Base-by-base conservation (phyloP, 306 rosid species). In the Prunus armeniaca region DNA sequence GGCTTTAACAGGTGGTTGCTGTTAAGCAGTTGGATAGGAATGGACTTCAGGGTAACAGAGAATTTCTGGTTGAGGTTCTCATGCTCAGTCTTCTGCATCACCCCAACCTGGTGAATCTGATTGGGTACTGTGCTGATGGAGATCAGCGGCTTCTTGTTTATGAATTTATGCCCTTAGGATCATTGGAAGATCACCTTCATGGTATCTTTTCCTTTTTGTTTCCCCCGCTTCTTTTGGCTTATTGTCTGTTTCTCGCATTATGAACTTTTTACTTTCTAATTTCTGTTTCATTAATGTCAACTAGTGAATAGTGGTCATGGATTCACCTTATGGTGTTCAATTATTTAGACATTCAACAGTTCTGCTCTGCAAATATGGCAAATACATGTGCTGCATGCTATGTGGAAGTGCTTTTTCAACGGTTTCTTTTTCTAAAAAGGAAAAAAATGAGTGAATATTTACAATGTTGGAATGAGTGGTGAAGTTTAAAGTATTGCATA, bases 51-150 rank as follows among this genome's bases (percentile, higher is more conserved):
- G 98, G 98, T 61, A 93, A 91, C 77, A 82, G 98, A 74, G 98
- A 93, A 78, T 93, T 93, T 84, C 86, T 93, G 25, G 98, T 93
- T 24, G 97, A 93, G 84, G 97, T 93, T 76, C 96, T 93, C 78
- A 93, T 93, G 97, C 96, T 93, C 69, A 93, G 97, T 82, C 97
- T 93, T 77, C 86, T 93, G 55, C 97, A 93, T 83, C 96, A 90
- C 79, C 88, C 89, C 30, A 93, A 93, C 74, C 85, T 93, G 24
- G 93, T 93, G 78, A 93, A 82, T 85, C 86, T 93, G 80, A 93
- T 93, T 80, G 97, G 97, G 46, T 90, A 93, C 58, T 93, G 97
- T 84, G 97, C 96, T 24, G 97, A 93, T 82, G 97, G 97, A 46
- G 97, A 93, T 71, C 97, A 93, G 69, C 92, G 97, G 76, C 97